These are phyloP conservation scores for Effrenium voratum DNA, from an alignment of 73 alveolate genomes.

Conservation along the genomic window DNA sequence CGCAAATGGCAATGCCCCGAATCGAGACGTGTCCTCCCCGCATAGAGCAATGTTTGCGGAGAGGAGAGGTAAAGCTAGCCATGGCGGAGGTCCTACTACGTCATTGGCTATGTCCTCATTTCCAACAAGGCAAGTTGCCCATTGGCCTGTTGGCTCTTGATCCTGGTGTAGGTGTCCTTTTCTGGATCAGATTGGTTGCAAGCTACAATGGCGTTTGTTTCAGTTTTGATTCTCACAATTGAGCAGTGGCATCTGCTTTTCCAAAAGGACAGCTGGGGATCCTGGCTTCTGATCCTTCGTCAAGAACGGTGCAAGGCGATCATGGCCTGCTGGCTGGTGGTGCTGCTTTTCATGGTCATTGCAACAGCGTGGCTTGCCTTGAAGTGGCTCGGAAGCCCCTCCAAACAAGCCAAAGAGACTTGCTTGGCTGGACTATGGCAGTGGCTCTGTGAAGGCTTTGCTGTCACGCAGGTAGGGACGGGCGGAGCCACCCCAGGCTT, in stretches of 20 bases:
- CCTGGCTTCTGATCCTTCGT: background rate
- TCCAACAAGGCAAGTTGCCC: constrained; percentile 50
- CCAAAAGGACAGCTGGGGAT: background rate
- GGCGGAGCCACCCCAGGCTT: no score
- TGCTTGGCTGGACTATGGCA: no score
- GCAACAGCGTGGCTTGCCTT: constrained; percentile 75
- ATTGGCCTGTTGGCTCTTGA: background rate
- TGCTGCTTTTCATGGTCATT: constrained; percentile 86
- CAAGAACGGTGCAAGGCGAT: constrained; percentile 34
- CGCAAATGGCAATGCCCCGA: no score
- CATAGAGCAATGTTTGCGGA: no score
- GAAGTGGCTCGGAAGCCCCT: no score
- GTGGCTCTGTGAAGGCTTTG: no score
- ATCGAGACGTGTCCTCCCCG: no score
- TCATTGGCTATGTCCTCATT: constrained; percentile 84
- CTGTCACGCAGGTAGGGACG: no score
- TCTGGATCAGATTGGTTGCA: background rate
- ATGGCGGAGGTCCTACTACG: constrained; percentile 74
- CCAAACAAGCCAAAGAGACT: no score
- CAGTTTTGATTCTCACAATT: background rate
- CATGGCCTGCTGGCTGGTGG: constrained; percentile 92
- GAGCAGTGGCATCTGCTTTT: background rate
- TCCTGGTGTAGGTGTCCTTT: background rate
- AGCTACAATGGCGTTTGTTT: background rate
- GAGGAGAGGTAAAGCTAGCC: no score